Evolutionary conservation across 495 filamentous ascomycete species (phyloP).

Genomic region (Geopyxis carbonaria): DNA sequence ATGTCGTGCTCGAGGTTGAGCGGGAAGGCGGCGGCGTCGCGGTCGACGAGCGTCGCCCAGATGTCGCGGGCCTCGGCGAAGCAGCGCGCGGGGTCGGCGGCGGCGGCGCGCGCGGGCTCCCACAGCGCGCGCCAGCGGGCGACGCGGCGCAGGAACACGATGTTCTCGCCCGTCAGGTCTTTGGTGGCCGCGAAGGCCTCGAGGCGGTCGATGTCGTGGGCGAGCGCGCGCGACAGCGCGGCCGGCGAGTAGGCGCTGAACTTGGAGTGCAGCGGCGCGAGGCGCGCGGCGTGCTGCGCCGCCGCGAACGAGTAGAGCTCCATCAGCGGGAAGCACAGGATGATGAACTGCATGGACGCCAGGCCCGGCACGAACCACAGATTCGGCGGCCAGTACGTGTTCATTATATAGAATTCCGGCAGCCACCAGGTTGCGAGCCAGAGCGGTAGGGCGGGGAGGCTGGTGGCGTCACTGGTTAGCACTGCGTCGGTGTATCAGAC

Average conservation of each 20-base stretch:
- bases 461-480: neutral
- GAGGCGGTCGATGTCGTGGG: constrained; percentile 26
- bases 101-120: constrained; percentile 3
- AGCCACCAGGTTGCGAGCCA: constrained; percentile 19
- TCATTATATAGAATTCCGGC: constrained; percentile 19
- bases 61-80: constrained; percentile 18
- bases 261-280: too few relatives aligned
- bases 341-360: constrained; percentile 35
- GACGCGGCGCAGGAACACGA: constrained; percentile 33
- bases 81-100: too few relatives aligned
- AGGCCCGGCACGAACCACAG: constrained; percentile 35
- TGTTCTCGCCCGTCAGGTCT: constrained; percentile 46
- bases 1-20: constrained; percentile 12
- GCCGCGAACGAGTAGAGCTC: constrained; percentile 32
- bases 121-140: constrained; percentile 3
- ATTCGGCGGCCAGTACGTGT: constrained; percentile 20
- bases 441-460: constrained; percentile 19
- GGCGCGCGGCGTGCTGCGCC: too few relatives aligned
- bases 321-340: constrained; percentile 37
- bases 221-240: neutral
- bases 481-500: neutral
- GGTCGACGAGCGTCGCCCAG: constrained; percentile 13
- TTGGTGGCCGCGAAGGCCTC: constrained; percentile 39
- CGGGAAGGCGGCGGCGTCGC: constrained; percentile 18
- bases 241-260: neutral